These are phyloP conservation scores for Teratosphaeria gauchensis DNA, from an alignment of 2,329 filamentous ascomycete genomes.

Conservation along the genomic window DNA sequence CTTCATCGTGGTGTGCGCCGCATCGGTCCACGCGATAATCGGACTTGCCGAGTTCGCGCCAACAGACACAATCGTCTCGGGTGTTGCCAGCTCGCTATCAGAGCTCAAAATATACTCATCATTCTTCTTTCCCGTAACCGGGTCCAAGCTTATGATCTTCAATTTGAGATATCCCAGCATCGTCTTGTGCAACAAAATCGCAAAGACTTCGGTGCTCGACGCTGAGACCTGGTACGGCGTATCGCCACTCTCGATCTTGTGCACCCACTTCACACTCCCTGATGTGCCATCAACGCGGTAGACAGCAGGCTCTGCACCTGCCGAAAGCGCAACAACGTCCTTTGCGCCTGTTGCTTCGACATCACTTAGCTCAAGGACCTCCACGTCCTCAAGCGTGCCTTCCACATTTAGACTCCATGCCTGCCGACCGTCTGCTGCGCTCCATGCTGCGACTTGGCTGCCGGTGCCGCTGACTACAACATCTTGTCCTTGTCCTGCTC, in stretches of 20 bases:
- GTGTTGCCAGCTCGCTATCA: conserved; percentile 60
- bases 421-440: conserved; percentile 68
- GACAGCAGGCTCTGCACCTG: conserved; percentile 49
- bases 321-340: conserved; percentile 62
- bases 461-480: conserved; percentile 67
- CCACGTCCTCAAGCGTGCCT: conserved; percentile 56
- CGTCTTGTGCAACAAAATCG: conserved; percentile 62
- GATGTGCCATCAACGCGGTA: conserved; percentile 63
- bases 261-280: conserved; percentile 72
- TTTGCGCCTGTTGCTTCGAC: conserved; percentile 37
- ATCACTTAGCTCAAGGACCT: conserved; percentile 64
- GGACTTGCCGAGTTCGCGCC: conserved; percentile 67
- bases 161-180: conserved; percentile 62
- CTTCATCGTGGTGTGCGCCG: conserved; percentile 51
- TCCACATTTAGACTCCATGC: conserved; percentile 59
- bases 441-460: conserved; percentile 66
- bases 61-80: conserved; percentile 61
- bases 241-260: conserved; percentile 54
- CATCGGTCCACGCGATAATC: conserved; percentile 66
- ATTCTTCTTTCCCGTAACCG: conserved; percentile 58
- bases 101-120: conserved; percentile 64
- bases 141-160: conserved; percentile 65
- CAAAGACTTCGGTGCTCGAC: conserved; percentile 60
- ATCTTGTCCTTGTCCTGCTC: conserved; percentile 69
- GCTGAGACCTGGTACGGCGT: conserved; percentile 65